Conservation (phyloP, 2,329 filamentous ascomycete species). For the Trichophyton verrucosum region DNA sequence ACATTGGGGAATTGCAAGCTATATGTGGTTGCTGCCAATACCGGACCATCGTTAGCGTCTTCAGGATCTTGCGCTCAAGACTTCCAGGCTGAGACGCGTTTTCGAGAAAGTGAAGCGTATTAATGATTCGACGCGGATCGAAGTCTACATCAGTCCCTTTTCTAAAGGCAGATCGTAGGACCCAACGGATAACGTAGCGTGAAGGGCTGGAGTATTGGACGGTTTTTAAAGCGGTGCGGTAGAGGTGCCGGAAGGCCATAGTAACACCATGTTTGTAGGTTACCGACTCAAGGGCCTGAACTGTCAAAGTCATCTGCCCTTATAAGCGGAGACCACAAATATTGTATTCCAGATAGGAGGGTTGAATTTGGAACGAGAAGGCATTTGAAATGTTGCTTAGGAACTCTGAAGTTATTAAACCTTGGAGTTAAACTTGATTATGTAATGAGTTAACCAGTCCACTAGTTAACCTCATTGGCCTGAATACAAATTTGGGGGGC, state of each 20-base stretch:
- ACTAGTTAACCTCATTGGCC: no score
- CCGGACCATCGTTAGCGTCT: constrained; percentile 32
- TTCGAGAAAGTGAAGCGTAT: constrained; percentile 36
- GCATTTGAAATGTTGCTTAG: background rate
- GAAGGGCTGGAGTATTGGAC: constrained; percentile 46
- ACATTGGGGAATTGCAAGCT: constrained; percentile 19
- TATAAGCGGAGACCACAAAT: background rate
- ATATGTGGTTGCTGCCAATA: constrained; percentile 31
- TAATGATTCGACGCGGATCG: constrained; percentile 29
- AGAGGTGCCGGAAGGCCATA: constrained; percentile 46
- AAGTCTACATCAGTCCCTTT: constrained; percentile 26
- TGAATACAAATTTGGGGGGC: no score
- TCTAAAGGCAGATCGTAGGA: constrained; percentile 33
- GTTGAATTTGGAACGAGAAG: background rate
- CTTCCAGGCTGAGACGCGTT: constrained; percentile 29
- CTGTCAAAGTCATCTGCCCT: constrained; percentile 11
- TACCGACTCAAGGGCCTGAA: constrained; percentile 10
- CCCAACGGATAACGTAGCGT: constrained; percentile 41
- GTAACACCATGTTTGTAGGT: constrained; percentile 26
- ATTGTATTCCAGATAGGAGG: background rate
- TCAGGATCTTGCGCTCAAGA: constrained; percentile 37
- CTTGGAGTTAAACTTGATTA: background rate
- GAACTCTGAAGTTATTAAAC: background rate
- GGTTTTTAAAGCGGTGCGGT: constrained; percentile 41
- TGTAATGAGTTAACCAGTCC: background rate